These are phyloP conservation scores for Corymbia citriodora DNA, from an alignment of 441 rosid species.

Conservation along the genomic window DNA sequence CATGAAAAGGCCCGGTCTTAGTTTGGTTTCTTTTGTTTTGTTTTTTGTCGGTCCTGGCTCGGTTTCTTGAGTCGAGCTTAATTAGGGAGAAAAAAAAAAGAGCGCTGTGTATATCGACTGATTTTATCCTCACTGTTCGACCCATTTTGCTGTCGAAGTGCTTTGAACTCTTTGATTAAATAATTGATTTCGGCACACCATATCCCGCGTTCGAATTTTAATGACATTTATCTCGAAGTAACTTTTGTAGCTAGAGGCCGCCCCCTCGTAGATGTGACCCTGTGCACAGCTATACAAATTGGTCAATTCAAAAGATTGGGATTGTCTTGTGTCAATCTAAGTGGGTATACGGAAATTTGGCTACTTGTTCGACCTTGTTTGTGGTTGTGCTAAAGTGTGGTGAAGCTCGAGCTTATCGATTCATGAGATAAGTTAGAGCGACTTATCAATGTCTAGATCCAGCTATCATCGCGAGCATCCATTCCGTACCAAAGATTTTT, in stretches of 20 bases:
- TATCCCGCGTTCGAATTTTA: background rate
- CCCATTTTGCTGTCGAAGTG: too few relatives aligned
- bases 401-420: background rate
- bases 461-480: fast-evolving
- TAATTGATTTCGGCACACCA: background rate
- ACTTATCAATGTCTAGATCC: background rate
- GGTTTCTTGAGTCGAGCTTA: background rate
- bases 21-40: background rate
- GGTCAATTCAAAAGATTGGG: background rate
- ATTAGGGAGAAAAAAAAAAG: background rate
- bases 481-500: background rate
- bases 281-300: too few relatives aligned
- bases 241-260: background rate
- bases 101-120: background rate
- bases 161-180: background rate
- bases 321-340: fast-evolving
- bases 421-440: fast-evolving
- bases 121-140: background rate
- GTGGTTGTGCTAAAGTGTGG: fast-evolving
- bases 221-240: background rate
- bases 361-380: fast-evolving
- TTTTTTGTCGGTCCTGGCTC: background rate
- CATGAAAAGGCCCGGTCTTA: background rate
- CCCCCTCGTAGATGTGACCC: background rate
- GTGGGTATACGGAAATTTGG: background rate